Evolutionary conservation across 2,329 filamentous ascomycete genomes (phyloP).

Genomic region (Cercospora brassicicola): DNA sequence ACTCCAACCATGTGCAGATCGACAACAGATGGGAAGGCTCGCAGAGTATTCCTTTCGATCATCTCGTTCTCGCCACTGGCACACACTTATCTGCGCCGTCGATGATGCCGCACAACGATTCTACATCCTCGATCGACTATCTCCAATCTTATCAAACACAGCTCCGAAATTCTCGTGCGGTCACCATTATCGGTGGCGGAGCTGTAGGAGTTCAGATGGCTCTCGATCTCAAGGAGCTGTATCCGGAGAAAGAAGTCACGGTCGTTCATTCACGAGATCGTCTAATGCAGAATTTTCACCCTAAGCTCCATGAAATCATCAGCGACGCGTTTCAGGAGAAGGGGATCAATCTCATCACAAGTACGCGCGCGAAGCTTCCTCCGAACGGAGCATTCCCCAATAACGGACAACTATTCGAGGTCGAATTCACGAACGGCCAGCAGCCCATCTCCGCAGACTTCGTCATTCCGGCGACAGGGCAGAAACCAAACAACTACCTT

Average conservation of each 20-base stretch:
- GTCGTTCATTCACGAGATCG: slow-evolving; percentile 59
- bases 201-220: slow-evolving; percentile 64
- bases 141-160: slow-evolving; percentile 26
- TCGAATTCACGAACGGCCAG: slow-evolving; percentile 51
- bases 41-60: slow-evolving; percentile 24
- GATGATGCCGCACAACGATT: slow-evolving; percentile 25
- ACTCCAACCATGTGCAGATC: slow-evolving; percentile 21
- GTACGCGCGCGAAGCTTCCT: slow-evolving; percentile 35
- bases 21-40: slow-evolving; percentile 22
- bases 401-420: slow-evolving; percentile 26
- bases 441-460: slow-evolving; percentile 51
- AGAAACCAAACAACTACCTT: slow-evolving; percentile 57
- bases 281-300: slow-evolving; percentile 56
- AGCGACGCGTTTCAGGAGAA: slow-evolving; percentile 49
- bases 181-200: slow-evolving; percentile 53
- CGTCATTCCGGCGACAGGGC: slow-evolving; percentile 61
- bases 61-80: slow-evolving; percentile 28
- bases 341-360: slow-evolving; percentile 54
- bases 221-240: slow-evolving; percentile 58
- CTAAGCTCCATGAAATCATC: slow-evolving; percentile 42
- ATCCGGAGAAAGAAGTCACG: slow-evolving; percentile 58
- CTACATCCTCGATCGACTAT: slow-evolving; percentile 16
- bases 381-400: slow-evolving; percentile 28
- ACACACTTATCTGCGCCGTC: slow-evolving; percentile 23
- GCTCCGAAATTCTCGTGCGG: slow-evolving; percentile 23